Conservation (phyloP, 805 yeast species). For the Henningerozyma blattae region DNA sequence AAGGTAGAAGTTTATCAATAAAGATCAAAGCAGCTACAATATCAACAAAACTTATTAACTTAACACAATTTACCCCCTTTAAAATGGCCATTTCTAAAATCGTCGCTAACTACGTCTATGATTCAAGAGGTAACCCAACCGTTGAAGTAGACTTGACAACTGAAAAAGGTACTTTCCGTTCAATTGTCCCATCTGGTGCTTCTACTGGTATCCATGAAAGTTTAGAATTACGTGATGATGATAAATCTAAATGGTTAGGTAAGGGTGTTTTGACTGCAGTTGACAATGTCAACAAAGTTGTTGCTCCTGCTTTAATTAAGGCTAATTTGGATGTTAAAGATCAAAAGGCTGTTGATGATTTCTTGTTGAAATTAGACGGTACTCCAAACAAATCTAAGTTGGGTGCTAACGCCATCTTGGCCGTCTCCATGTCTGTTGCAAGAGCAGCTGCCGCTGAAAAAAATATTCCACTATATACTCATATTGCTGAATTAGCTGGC, state of each 20-base stretch:
- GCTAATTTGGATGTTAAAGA: conserved; percentile 73
- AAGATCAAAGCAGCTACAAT: too few species aligned
- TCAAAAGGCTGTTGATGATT: conserved; percentile 80
- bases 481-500: conserved; percentile 71
- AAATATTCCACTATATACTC: conserved; percentile 85
- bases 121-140: conserved; percentile 99
- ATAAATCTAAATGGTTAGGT: conserved; percentile 95
- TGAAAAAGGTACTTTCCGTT: conserved; percentile 85
- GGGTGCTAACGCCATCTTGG: conserved; percentile 98
- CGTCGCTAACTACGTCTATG: conserved; percentile 94
- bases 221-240: conserved; percentile 95
- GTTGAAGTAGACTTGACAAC: conserved; percentile 97
- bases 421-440: conserved; percentile 95
- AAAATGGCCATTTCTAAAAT: conserved; percentile 78
- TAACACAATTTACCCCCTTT: too few species aligned
- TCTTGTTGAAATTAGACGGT: conserved; percentile 82
- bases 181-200: conserved; percentile 99
- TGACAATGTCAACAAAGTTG: conserved; percentile 84
- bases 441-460: conserved; percentile 98
- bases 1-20: too few species aligned
- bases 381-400: conserved; percentile 94
- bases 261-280: conserved; percentile 98
- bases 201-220: conserved; percentile 99
- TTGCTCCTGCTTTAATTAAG: conserved; percentile 86
- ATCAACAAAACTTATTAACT: too few species aligned